A percentile compares a stretch with the other conserved stretches of the same genome.
Evolutionary conservation across 208 protist species (phyloP).

Genomic region (Trypanosoma melophagium): DNA sequence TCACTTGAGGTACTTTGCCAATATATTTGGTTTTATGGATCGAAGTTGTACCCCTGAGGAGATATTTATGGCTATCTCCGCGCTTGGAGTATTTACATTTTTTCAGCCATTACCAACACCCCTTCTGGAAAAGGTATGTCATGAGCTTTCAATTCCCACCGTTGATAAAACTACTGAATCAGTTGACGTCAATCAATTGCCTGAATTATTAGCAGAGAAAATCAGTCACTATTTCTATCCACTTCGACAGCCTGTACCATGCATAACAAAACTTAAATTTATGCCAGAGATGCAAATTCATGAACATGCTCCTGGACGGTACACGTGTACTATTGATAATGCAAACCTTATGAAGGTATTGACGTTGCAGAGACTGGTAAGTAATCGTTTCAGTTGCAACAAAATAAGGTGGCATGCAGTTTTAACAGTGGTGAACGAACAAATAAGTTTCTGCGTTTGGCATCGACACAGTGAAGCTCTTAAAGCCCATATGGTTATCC

Average conservation of each 20-base stretch:
- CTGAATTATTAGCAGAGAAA: constrained; percentile 62
- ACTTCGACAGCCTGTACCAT: constrained; percentile 23
- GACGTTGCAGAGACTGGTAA: constrained; percentile 50
- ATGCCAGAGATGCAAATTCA: constrained; percentile 78
- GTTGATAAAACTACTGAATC: constrained; percentile 36
- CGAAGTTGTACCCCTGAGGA: constrained; percentile 29
- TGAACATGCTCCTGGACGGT: constrained; percentile 75
- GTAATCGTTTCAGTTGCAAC: constrained; percentile 81
- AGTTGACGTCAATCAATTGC: constrained; percentile 50
- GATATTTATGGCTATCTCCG: constrained; percentile 55
- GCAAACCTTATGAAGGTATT: constrained; percentile 57
- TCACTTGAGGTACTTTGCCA: constrained; percentile 38
- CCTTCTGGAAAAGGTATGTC: constrained; percentile 43
- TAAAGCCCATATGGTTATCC: constrained; percentile 45
- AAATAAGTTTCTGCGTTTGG: constrained; percentile 61
- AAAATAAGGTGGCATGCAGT: constrained; percentile 75
- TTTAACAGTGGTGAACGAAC: constrained; percentile 36
- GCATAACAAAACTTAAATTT: constrained; percentile 49
- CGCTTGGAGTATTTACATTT: constrained; percentile 53
- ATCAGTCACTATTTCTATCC: constrained; percentile 60
- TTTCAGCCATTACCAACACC: constrained; percentile 45
- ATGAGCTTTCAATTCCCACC: constrained; percentile 57
- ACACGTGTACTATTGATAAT: constrained; percentile 78
- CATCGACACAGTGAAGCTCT: constrained; percentile 55
- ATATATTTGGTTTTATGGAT: constrained; percentile 20